These are phyloP conservation scores for Vinca minor DNA, from an alignment of 257 asterid genomes.

Conservation along the genomic window DNA sequence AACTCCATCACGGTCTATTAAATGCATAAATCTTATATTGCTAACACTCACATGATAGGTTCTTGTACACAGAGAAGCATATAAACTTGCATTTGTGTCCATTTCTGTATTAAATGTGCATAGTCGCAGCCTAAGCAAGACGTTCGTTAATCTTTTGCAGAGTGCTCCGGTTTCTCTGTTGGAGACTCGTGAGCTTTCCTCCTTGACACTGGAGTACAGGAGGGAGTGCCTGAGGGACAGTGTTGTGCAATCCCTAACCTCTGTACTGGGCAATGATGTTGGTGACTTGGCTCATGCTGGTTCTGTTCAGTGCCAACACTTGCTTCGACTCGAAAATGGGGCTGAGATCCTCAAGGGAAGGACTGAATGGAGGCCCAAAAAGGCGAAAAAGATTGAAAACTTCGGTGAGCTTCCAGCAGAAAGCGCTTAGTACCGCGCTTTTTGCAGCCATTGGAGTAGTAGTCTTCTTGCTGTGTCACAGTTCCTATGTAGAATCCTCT, in stretches of 20 bases:
- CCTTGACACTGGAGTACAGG: constrained; percentile 78
- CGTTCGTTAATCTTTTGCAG: constrained; percentile 29
- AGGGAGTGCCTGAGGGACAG: constrained; percentile 99
- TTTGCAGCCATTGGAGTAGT: constrained; percentile 15
- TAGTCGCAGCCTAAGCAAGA: neutral
- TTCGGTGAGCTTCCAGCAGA: constrained; percentile 40
- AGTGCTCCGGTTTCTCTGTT: constrained; percentile 70
- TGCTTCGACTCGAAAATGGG: constrained; percentile 80
- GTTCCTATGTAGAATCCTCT: constrained; percentile 15
- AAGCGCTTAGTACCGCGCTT: constrained; percentile 24
- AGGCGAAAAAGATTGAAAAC: constrained; percentile 30
- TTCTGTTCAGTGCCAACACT: constrained; percentile 72
- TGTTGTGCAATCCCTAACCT: constrained; percentile 78
- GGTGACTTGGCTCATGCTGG: constrained; percentile 38
- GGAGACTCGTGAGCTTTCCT: constrained; percentile 81
- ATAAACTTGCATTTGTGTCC: neutral
- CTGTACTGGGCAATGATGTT: constrained; percentile 38
- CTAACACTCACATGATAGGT: too few relatives aligned
- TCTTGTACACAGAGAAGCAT: neutral
- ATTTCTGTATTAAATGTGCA: neutral
- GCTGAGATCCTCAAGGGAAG: constrained; percentile 83
- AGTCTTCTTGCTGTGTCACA: constrained; percentile 17
- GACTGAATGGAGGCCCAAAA: constrained; percentile 86
- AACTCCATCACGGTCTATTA: too few relatives aligned
- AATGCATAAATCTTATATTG: too few relatives aligned